Base-by-base conservation (phyloP, 2,329 filamentous ascomycete species). In the Monilinia fructigena region DNA sequence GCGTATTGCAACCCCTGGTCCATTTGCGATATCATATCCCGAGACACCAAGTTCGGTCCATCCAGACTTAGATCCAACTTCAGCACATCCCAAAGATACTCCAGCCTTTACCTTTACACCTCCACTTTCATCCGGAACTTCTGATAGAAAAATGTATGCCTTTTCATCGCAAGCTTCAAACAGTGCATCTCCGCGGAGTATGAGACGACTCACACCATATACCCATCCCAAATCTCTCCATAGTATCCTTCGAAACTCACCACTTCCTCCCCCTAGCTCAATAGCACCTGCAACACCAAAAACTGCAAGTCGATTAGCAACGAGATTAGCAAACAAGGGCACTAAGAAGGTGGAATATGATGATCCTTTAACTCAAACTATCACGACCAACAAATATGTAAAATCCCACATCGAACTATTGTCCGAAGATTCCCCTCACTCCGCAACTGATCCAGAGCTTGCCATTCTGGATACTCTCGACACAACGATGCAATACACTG, bases 201-300 rank as follows among this genome's bases (percentile, higher is more conserved):
- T 75, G 26, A 77, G 79, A 20, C 78, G 70, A 64, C 58, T 64
- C 11, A 72, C 82, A 3, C 86, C 86, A 2, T 89, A 89, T 72
- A 83, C 79, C 1, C 86, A 86, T 69, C 83, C 86, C 45, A 81
- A 82, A 66, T 79, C 80, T 53, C 81, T 89, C 12, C 86, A 84
- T 74, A 88, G 85, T 76, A 89, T 89, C 72, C 81, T 89, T 28
- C 83, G 86, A 63, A 89, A 89, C 79, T 89, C 86, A 5, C 86
- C 86, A 23, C 79, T 89, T 8, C 85, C 85, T 26, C 83, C 84
- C 0, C 76, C 79, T 3, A 83, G 77, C 26, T 79, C 82, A 3
- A 78, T 78, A 42, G 82, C 83, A 11, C 80, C 82, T 4, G 78
- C 78, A 42, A 82, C 83, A 10, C 83, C 84, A 1, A 76, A 79